A percentile compares a stretch with the other conserved stretches of the same genome.
These are phyloP conservation scores for Zostera marina DNA, from an alignment of 116 monocot genomes.

Conservation along the genomic window DNA sequence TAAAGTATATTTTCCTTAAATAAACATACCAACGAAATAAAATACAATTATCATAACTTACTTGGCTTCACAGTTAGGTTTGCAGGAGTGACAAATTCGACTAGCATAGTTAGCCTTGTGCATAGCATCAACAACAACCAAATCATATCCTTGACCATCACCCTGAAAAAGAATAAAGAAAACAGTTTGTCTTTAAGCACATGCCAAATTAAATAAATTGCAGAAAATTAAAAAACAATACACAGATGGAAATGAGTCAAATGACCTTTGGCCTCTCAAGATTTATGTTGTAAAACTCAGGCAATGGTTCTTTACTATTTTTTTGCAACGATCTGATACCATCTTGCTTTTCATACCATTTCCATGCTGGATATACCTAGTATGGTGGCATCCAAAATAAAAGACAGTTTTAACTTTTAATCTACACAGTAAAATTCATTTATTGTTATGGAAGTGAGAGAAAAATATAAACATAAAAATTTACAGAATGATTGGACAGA, in stretches of 20 bases:
- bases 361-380: conserved; percentile 98
- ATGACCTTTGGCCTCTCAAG: conserved; percentile 95
- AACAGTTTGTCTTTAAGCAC: background rate
- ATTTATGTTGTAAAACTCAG: conserved; percentile 96
- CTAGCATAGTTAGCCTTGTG: conserved; percentile 99
- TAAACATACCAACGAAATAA: background rate
- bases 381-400: conserved; percentile 1
- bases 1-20: background rate
- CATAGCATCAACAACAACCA: conserved; percentile 99
- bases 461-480: too few species aligned
- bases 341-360: conserved; percentile 99
- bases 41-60: conserved; percentile 15
- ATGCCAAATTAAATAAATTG: too few species aligned
- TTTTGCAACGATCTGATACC: conserved; percentile 87
- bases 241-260: conserved; percentile 20
- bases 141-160: conserved; percentile 95
- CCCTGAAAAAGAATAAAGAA: conserved; percentile 37
- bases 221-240: background rate
- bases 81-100: conserved; percentile 95
- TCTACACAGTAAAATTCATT: background rate
- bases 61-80: conserved; percentile 99
- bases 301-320: conserved; percentile 75
- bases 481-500: too few species aligned
- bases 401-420: background rate
- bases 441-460: background rate